Percentiles rank a stretch among this genome's conserved stretches.
Conservation (phyloP, 2,329 filamentous ascomycete species). For the Gliomastix tumulicola region DNA sequence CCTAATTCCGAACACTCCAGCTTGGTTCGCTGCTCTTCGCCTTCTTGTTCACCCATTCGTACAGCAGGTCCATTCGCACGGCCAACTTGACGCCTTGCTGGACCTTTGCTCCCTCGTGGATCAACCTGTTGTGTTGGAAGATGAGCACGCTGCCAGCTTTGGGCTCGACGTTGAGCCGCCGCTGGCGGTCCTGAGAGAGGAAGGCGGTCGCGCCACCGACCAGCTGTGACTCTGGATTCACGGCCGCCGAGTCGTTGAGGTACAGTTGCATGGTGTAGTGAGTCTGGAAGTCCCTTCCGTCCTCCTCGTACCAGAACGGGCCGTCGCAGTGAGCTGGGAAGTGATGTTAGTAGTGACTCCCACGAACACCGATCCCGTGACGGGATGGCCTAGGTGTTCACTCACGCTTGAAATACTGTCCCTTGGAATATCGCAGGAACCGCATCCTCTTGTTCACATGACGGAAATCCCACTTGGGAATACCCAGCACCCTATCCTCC, state of each 20-base stretch:
- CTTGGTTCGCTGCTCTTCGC: too few relatives aligned
- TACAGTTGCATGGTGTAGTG: conserved; percentile 51
- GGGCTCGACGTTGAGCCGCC: conserved; percentile 45
- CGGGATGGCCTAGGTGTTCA: too few relatives aligned
- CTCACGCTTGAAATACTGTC: conserved; percentile 63
- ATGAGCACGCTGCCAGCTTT: conserved; percentile 51
- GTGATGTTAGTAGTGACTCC: too few relatives aligned
- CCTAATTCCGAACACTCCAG: too few relatives aligned
- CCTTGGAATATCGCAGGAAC: conserved; percentile 65
- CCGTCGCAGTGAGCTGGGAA: conserved; percentile 60
- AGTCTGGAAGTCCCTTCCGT: conserved; percentile 34
- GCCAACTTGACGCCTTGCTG: conserved; percentile 46
- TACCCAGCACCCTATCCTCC: conserved; percentile 6
- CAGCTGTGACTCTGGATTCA: conserved; percentile 16
- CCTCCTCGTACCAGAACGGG: conserved; percentile 46
- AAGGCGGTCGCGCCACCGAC: conserved; percentile 51
- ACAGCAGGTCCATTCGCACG: conserved; percentile 48
- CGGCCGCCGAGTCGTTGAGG: conserved; percentile 20
- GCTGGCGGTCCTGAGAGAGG: conserved; percentile 31
- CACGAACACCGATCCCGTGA: too few relatives aligned
- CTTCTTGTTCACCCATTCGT: too few relatives aligned
- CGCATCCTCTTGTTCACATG: conserved; percentile 67
- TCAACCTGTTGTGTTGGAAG: conserved; percentile 46
- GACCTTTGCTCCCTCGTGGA: conserved; percentile 48
- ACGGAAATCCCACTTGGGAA: conserved; percentile 30